These are phyloP conservation scores for Symbiodinium natans DNA, from an alignment of 73 alveolate species.

Conservation along the genomic window DNA sequence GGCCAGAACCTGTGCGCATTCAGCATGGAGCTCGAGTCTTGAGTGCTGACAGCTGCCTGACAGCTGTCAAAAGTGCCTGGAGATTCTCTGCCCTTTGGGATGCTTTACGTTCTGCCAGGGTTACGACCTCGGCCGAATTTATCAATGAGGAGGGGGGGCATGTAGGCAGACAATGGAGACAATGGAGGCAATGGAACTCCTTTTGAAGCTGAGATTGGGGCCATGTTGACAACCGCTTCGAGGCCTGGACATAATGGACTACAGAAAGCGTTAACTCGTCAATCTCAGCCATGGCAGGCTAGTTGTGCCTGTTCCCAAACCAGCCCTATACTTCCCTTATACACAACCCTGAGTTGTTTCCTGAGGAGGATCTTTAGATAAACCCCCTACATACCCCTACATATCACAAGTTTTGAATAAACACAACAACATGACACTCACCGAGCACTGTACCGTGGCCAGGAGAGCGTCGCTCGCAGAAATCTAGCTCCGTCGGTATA, in stretches of 20 bases:
- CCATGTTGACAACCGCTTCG: not conserved
- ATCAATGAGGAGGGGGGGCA: no score
- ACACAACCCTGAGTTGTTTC: no score
- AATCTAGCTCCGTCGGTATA: not conserved
- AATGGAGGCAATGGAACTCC: no score
- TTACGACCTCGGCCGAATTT: slow-evolving; percentile 22
- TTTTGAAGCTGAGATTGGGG: not conserved
- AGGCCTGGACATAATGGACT: not conserved
- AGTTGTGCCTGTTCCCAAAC: no score
- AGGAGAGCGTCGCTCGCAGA: not conserved
- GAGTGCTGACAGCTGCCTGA: not conserved
- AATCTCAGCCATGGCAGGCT: no score
- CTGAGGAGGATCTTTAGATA: no score
- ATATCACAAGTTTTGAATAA: not conserved
- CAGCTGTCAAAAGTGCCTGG: not conserved
- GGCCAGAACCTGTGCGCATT: slow-evolving; percentile 29
- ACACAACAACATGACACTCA: not conserved
- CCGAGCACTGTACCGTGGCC: not conserved
- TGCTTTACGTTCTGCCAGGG: slow-evolving; percentile 44
- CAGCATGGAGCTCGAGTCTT: not conserved
- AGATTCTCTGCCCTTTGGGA: slow-evolving; percentile 29
- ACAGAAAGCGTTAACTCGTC: no score
- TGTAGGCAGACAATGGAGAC: no score
- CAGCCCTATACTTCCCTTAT: no score
- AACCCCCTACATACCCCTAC: no score